Evolutionary conservation across 2,329 filamentous ascomycete genomes (phyloP).

Genomic region (Penicillium sp.): DNA sequence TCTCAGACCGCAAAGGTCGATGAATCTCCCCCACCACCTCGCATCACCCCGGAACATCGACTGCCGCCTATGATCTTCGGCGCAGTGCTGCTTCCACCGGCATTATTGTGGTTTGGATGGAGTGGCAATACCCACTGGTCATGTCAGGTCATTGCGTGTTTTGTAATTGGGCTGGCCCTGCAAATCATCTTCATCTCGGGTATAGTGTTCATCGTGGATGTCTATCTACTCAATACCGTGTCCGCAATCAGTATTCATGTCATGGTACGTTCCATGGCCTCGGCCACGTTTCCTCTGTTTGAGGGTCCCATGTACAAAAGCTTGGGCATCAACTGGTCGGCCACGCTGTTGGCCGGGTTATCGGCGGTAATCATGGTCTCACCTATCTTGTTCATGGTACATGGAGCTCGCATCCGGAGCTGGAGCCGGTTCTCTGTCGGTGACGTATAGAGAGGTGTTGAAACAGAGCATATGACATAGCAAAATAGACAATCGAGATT

Average conservation of each 20-base stretch:
- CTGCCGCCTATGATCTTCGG: conserved; percentile 46
- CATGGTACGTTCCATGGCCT: conserved; percentile 32
- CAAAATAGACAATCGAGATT: background rate
- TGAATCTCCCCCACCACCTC: background rate
- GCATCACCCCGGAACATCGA: conserved; percentile 40
- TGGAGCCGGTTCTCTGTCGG: conserved; percentile 25
- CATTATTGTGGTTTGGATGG: conserved; percentile 51
- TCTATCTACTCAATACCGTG: conserved; percentile 34
- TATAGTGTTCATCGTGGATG: conserved; percentile 40
- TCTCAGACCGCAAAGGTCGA: conserved; percentile 9
- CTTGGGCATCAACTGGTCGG: conserved; percentile 21
- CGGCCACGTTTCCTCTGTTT: conserved; percentile 28
- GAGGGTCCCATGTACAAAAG: conserved; percentile 19
- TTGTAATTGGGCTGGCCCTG: conserved; percentile 41
- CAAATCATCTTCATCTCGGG: conserved; percentile 41
- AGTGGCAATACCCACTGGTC: conserved; percentile 41
- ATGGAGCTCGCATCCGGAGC: conserved; percentile 20
- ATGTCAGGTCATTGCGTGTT: conserved; percentile 42
- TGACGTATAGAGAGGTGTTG: background rate
- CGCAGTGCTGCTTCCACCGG: conserved; percentile 40
- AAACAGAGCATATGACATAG: background rate
- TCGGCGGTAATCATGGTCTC: conserved; percentile 70
- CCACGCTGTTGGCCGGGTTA: conserved; percentile 19
- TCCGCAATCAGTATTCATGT: conserved; percentile 37
- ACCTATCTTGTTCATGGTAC: conserved; percentile 23